phyloP scores from a whole-genome alignment of 768 basidiomycete species.

The Mycena alexandri region DNA sequence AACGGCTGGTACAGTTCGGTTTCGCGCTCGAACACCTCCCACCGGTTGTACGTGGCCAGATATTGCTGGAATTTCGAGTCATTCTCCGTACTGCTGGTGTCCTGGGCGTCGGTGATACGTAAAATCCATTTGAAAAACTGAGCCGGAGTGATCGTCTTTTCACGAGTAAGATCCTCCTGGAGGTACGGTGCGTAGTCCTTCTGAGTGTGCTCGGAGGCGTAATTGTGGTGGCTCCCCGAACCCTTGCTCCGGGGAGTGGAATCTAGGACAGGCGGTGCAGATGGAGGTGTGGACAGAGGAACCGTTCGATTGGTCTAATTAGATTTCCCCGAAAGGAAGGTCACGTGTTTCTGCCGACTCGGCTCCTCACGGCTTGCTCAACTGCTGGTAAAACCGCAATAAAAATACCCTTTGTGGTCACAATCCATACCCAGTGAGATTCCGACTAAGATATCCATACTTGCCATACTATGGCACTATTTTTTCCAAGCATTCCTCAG shows the following conservation, averaged over 20 bases:
- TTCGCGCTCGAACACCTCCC: constrained; percentile 9
- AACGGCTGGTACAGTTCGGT: constrained; percentile 13
- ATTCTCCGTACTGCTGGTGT: constrained; percentile 10
- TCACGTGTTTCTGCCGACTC: no score
- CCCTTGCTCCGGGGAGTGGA: constrained; percentile 24
- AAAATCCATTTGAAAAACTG: constrained; percentile 17
- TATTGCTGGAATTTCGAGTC: not conserved
- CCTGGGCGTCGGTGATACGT: constrained; percentile 4
- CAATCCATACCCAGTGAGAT: no score
- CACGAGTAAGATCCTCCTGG: constrained; percentile 16
- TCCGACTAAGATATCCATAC: no score
- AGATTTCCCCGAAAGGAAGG: no score
- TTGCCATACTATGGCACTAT: no score
- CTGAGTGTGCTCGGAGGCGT: constrained; percentile 26
- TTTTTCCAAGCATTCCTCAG: no score
- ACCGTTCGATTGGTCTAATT: no score
- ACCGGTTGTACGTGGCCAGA: constrained; percentile 1
- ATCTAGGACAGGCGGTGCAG: constrained; percentile 18
- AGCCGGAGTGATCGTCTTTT: constrained; percentile 20
- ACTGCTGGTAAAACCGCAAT: no score
- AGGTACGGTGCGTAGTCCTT: constrained; percentile 26
- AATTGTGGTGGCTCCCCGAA: constrained; percentile 16
- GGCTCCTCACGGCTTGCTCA: no score
- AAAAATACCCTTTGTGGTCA: no score
- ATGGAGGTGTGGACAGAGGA: constrained; percentile 27